Evolutionary conservation across 1,284 basidiomycete species (phyloP), one percentile per base, ranked within the genome.

Genomic region (Schizophyllum amplum): DNA sequence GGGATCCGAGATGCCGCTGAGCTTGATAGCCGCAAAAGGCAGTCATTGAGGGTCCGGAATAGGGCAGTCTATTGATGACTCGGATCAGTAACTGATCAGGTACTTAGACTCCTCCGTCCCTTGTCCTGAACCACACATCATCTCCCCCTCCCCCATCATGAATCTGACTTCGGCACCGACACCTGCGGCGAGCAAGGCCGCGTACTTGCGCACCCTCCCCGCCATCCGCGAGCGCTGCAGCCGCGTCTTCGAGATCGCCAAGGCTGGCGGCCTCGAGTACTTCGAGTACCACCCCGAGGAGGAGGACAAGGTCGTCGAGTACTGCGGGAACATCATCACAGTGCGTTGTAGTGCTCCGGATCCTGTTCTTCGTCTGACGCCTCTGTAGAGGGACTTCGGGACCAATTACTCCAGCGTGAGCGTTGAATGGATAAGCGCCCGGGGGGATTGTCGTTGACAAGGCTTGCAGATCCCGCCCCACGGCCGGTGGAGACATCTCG

Each of bases 401-500:
- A 76, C 78, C 1, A 74, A 88, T 67, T 90, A 86, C 63, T 71
- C 75, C 46, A 75, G 78, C 51, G 89, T 86, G 69, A 20, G 55
- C 22, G 52, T 26, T 47, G 22, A 27, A n/a, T n/a, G n/a, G n/a
- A 24, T n/a, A 53, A 51, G n/a, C 59, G 52, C 50, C 56, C 55
- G 47, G 25, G 54, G 24, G 47, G 46, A 42, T 47, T 48, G 33
- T 24, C n/a, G n/a, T 56, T 11, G 6, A 47, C 54, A 11, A 21
- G 46, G 23, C n/a, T 48, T 50, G 15, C 60, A 90, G 85, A 95
- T 96, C 56, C 87, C 89, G 1, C 90, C 93, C 17, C 95, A 98
- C 68, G 92, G 94, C 24, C 82, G 95, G 24, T 94, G 92, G 87
- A 78, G 92, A 51, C 95, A 97, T 69, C 86, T 97, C 59, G 87